These are phyloP conservation scores for Gossypium rotundifolium DNA, from an alignment of 345 rosid genomes.

Conservation along the genomic window DNA sequence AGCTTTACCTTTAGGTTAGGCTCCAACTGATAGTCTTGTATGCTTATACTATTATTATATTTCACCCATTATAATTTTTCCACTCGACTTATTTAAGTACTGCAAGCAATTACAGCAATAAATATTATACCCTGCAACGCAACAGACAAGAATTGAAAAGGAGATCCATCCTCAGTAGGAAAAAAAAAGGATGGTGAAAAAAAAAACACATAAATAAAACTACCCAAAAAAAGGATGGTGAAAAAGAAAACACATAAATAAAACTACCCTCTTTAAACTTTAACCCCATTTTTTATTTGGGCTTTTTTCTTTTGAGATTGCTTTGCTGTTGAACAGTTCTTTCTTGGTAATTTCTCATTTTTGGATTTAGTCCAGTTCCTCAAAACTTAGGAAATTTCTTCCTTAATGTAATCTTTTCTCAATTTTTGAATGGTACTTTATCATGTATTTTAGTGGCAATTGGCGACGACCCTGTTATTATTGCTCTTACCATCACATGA, in stretches of 20 bases:
- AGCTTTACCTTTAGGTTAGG: background rate
- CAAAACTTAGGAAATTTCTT: conserved; percentile 16
- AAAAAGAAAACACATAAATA: too few relatives aligned
- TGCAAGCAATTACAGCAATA: background rate
- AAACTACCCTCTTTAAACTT: background rate
- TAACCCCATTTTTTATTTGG: background rate
- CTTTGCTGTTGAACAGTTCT: background rate
- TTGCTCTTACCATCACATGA: background rate
- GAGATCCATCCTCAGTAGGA: background rate
- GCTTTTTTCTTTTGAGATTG: background rate
- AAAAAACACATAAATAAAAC: background rate
- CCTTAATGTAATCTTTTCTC: background rate
- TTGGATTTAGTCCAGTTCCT: background rate
- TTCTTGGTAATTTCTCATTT: conserved; percentile 18
- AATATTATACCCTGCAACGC: background rate
- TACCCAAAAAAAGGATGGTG: too few relatives aligned
- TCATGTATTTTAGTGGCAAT: background rate
- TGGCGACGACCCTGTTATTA: background rate
- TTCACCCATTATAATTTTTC: background rate
- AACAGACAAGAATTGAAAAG: background rate
- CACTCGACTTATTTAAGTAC: background rate
- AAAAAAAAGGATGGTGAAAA: background rate
- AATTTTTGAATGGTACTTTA: background rate
- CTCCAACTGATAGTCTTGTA: background rate
- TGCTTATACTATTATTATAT: background rate